phyloP scores from a whole-genome alignment of 1,139 yeast genomes.

The Eremothecium cymbalariae region DNA sequence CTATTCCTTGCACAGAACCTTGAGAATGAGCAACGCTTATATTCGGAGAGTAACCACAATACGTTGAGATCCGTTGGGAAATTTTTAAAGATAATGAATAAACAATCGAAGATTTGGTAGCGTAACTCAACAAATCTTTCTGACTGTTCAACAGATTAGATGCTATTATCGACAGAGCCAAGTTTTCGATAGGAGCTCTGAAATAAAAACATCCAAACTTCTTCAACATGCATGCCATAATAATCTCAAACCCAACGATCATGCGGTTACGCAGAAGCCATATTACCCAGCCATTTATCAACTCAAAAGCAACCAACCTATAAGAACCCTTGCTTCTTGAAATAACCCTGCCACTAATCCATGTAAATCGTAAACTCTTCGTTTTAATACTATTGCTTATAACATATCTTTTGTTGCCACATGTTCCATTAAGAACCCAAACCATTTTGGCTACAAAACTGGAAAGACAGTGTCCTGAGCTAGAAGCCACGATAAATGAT shows the following conservation, averaged over 20 bases:
- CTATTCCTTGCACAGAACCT: no score
- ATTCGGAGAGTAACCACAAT: conserved; percentile 7
- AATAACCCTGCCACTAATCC: no score
- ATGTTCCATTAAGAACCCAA: no score
- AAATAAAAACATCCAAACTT: conserved; percentile 20
- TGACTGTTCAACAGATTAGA: conserved; percentile 29
- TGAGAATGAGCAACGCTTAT: conserved; percentile 7
- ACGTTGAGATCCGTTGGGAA: no score
- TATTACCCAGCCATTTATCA: no score
- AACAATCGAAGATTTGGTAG: conserved; percentile 24
- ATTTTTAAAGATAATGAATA: conserved; percentile 24
- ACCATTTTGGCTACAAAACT: conserved; percentile 18
- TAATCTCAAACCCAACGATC: conserved; percentile 15
- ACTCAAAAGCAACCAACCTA: no score
- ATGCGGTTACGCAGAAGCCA: no score
- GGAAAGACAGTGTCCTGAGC: conserved; percentile 23
- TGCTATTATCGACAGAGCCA: conserved; percentile 27
- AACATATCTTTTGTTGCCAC: no score
- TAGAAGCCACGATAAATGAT: conserved; percentile 24
- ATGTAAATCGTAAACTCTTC: no score
- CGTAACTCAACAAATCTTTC: conserved; percentile 23
- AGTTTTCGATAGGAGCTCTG: conserved; percentile 21
- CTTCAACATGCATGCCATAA: conserved; percentile 20
- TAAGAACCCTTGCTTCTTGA: no score
- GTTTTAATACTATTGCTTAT: no score